Evolutionary conservation across 129 eudicot species (phyloP).

Genomic region (Centaurea solstitialis): DNA sequence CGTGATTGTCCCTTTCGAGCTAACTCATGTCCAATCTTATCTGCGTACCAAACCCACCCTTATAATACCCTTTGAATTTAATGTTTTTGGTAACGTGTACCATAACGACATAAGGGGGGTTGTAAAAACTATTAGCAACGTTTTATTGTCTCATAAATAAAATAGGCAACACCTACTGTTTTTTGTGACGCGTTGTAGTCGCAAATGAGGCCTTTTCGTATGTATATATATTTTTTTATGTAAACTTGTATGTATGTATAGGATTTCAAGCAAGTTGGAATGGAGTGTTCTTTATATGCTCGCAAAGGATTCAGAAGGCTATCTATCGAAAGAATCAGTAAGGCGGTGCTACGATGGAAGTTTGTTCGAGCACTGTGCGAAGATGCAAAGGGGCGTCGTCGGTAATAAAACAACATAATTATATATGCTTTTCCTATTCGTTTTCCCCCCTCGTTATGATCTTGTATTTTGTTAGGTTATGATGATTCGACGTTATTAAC

Average conservation of each 20-base stretch:
- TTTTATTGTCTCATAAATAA: background rate
- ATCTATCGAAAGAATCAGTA: conserved; percentile 52
- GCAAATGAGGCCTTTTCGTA: background rate
- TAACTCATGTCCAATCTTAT: background rate
- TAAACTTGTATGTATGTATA: conserved; percentile 1
- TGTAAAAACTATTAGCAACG: background rate
- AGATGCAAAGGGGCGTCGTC: conserved; percentile 37
- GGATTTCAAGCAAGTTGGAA: conserved; percentile 54
- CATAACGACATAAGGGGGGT: background rate
- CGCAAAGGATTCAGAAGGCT: conserved; percentile 64
- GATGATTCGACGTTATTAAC: background rate
- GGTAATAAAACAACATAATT: conserved; percentile 39
- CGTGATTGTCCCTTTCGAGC: too few relatives aligned
- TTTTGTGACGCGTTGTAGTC: background rate
- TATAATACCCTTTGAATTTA: background rate
- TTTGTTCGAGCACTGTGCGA: conserved; percentile 53
- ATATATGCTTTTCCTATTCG: background rate
- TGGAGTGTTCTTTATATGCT: conserved; percentile 58
- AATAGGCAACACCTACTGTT: background rate
- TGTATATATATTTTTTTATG: background rate
- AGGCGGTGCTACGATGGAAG: conserved; percentile 64
- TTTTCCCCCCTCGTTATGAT: background rate
- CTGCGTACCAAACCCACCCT: background rate
- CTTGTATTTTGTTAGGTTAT: conserved; percentile 17
- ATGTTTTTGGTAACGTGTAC: background rate